Conservation (phyloP, 805 yeast genomes). For the Saccharomycopsis microspora region DNA sequence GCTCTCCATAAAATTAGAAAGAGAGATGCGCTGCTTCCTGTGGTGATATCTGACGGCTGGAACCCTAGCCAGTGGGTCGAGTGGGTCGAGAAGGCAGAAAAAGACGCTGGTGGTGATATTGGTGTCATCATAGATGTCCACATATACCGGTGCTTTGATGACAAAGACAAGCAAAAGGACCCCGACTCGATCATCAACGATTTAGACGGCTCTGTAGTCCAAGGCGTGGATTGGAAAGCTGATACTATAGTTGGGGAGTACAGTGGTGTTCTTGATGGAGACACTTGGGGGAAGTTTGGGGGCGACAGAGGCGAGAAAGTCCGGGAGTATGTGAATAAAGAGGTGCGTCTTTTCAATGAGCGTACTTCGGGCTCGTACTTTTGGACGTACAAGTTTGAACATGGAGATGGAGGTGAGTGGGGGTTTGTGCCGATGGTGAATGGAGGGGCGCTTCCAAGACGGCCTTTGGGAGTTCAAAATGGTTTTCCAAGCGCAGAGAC, state of each 20-base stretch:
- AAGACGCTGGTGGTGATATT: conserved; percentile 25
- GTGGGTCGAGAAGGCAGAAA: conserved; percentile 41
- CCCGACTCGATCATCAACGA: conserved; percentile 56
- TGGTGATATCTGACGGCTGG: conserved; percentile 91
- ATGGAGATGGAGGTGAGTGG: conserved; percentile 97
- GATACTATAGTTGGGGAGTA: conserved; percentile 84
- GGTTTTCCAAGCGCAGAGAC: conserved; percentile 29
- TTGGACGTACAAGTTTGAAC: conserved; percentile 83
- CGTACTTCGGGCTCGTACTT: conserved; percentile 72
- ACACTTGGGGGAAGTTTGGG: conserved; percentile 52
- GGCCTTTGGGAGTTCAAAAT: conserved; percentile 19
- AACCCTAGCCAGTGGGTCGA: conserved; percentile 70
- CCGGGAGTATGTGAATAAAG: conserved; percentile 46
- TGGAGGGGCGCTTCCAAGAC: conserved; percentile 39
- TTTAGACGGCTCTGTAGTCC: conserved; percentile 37
- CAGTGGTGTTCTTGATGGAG: conserved; percentile 74
- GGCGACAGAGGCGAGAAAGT: conserved; percentile 46
- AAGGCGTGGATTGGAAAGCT: conserved; percentile 38
- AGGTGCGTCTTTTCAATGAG: conserved; percentile 34
- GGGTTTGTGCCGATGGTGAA: conserved; percentile 73
- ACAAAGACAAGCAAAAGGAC: conserved; percentile 51
- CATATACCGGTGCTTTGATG: conserved; percentile 77
- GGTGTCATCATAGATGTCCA: conserved; percentile 80
- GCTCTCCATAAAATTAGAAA: conserved; percentile 53
- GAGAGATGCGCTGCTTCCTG: conserved; percentile 47